Conservation (phyloP, 2,329 filamentous ascomycete genomes). For the Phaeosphaeriaceae sp. region DNA sequence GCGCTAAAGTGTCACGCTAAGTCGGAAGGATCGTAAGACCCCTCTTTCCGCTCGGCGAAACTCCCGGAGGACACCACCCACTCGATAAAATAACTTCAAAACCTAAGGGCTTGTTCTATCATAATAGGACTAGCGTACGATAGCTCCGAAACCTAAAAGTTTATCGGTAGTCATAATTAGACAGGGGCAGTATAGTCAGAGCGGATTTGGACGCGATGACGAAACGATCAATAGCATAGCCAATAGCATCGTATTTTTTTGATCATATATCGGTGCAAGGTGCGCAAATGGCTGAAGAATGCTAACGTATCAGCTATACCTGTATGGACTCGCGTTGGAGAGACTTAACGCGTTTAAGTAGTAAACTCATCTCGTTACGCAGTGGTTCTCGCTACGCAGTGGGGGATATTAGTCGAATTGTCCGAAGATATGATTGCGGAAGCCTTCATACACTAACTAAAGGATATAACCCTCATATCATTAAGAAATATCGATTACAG, state of each 20-base stretch:
- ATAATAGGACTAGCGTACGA: too few relatives aligned
- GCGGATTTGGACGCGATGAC: background rate
- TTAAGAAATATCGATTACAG: too few relatives aligned
- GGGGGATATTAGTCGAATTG: background rate
- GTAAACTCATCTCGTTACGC: background rate
- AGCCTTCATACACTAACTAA: too few relatives aligned
- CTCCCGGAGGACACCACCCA: too few relatives aligned
- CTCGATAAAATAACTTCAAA: too few relatives aligned
- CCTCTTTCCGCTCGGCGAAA: too few relatives aligned
- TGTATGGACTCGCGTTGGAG: background rate
- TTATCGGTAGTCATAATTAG: too few relatives aligned
- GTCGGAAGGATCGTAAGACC: too few relatives aligned
- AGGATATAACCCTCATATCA: too few relatives aligned
- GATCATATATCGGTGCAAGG: background rate
- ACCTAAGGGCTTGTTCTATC: too few relatives aligned
- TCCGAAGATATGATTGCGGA: too few relatives aligned
- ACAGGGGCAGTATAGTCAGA: background rate
- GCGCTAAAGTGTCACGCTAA: too few relatives aligned
- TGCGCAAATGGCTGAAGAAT: background rate
- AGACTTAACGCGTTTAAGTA: background rate
- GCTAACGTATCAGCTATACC: background rate
- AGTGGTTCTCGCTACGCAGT: background rate
- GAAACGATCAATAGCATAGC: background rate
- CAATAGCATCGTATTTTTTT: background rate
- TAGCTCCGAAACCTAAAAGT: background rate